A percentile compares a stretch with the other conserved stretches of the same genome.
phyloP scores from a whole-genome alignment of 148 eudicot species.

The Cornus controversa region DNA sequence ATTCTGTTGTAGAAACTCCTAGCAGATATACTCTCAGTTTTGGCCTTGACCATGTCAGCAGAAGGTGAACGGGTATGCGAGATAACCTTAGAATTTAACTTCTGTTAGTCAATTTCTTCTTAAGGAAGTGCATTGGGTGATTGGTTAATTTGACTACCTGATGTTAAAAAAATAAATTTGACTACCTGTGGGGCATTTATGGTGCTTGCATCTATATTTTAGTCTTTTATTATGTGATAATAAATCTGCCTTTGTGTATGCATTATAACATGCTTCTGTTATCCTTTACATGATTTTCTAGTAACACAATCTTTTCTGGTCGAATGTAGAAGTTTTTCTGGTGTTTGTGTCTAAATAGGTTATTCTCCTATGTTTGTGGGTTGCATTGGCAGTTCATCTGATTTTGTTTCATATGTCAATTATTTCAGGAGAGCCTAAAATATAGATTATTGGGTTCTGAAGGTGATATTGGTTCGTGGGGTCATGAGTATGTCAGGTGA shows the following conservation, averaged over 20 bases:
- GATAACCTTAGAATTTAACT: constrained; percentile 8
- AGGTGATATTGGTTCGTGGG: constrained; percentile 99
- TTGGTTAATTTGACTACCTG: not conserved
- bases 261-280: not conserved
- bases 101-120: not conserved
- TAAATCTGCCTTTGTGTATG: not conserved
- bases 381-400: not conserved
- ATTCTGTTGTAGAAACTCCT: constrained; percentile 59
- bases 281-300: not conserved
- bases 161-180: no score
- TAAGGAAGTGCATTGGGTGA: not conserved
- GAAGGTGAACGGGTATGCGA: constrained; percentile 83
- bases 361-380: not conserved
- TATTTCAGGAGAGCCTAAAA: constrained; percentile 82
- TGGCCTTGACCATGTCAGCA: constrained; percentile 96
- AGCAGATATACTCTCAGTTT: constrained; percentile 90
- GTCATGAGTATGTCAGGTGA: constrained; percentile 97
- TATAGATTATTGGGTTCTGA: constrained; percentile 85
- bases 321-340: not conserved
- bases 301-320: not conserved
- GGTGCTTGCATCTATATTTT: not conserved
- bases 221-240: not conserved
- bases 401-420: not conserved
- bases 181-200: not conserved
- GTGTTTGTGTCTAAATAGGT: not conserved